Evolutionary conservation across 495 filamentous ascomycete genomes (phyloP), one percentile per base, ranked within the genome.

Genomic region (Amorphotheca resinae): DNA sequence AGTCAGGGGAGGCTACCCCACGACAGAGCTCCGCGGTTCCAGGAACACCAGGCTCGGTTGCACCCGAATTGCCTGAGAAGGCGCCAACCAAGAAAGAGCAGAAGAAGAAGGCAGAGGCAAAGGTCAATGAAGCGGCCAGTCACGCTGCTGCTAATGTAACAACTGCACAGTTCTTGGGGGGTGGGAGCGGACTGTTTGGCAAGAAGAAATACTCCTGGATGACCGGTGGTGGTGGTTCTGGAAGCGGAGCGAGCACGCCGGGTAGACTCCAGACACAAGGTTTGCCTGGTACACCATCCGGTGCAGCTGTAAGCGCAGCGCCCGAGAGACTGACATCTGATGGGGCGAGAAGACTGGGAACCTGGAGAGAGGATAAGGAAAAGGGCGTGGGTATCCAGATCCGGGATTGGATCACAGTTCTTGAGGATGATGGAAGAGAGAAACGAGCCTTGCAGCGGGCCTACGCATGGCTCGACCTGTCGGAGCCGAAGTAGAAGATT

Each of bases 371-470:
- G 51, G 73, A 76, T 52, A 65, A 64, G 0, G 67, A 74, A 20
- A 68, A 69, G 45, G 80, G 79, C 2, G 66, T 64, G 42, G 73
- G 70, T 12, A 72, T 87, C n/a, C 79, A 86, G 59, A 60, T 83
- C 37, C 61, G 82, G 17, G 82, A 87, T 59, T 77, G 74, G 72
- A 54, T 84, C 6, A 59, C 62, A 6, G 77, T 71, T 9, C 64
- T 86, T 22, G 80, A 84, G 52, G 60, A 65, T 25, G 76, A 79
- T 49, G 72, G 74, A 3, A 64, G 61, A 49, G 74, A 78, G 37
- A 54, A 55, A 31, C 69, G 59, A 54, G 68, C 70, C 1, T 41
- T 81, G 6, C 71, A 77, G 46, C 59, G 62, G 42, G 67, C 69
- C 2, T 78, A 77, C 50, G 45, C 61, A 31, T 63, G 57, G 42